These are phyloP conservation scores for Microbotryum lychnidis-dioicae DNA, from an alignment of 1,284 basidiomycete species.

Conservation along the genomic window DNA sequence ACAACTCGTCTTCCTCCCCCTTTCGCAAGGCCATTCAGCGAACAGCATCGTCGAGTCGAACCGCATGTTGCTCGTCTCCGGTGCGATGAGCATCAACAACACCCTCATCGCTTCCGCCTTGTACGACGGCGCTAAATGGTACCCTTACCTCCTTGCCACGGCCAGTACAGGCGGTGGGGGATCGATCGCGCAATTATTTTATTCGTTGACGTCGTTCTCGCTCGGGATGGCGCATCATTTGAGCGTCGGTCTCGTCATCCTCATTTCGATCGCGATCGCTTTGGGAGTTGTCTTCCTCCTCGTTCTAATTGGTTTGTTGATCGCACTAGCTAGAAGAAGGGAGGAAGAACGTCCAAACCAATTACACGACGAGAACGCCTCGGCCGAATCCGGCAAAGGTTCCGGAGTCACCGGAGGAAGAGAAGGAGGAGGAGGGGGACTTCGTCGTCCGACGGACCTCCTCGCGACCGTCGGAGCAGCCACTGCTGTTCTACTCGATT, in stretches of 20 bases:
- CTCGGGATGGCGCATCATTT: conserved; percentile 52
- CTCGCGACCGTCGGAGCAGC: conserved; percentile 30
- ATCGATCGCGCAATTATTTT: conserved; percentile 68
- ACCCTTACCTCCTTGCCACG: conserved; percentile 72
- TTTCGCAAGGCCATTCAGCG: conserved; percentile 56
- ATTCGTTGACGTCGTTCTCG: conserved; percentile 46
- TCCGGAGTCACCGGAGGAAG: not conserved
- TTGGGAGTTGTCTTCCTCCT: conserved; percentile 90
- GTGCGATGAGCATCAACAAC: conserved; percentile 54
- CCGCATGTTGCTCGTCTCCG: conserved; percentile 84
- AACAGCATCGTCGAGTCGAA: conserved; percentile 71
- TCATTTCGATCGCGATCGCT: conserved; percentile 93
- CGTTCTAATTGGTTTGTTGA: conserved; percentile 76
- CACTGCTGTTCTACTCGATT: conserved; percentile 28
- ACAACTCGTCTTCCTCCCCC: conserved; percentile 81
- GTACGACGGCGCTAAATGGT: conserved; percentile 74
- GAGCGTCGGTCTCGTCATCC: conserved; percentile 83
- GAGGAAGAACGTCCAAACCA: conserved; percentile 13
- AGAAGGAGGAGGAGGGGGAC: not conserved
- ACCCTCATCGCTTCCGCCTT: conserved; percentile 68
- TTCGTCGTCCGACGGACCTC: conserved; percentile 18
- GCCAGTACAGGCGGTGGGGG: conserved; percentile 62
- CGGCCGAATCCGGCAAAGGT: conserved; percentile 15
- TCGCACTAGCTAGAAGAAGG: conserved; percentile 52
- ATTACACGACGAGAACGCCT: not conserved